Percentiles rank a stretch among this genome's conserved stretches.
Evolutionary conservation across 2,329 filamentous ascomycete species (phyloP).

Genomic region (Penicillium sp.): DNA sequence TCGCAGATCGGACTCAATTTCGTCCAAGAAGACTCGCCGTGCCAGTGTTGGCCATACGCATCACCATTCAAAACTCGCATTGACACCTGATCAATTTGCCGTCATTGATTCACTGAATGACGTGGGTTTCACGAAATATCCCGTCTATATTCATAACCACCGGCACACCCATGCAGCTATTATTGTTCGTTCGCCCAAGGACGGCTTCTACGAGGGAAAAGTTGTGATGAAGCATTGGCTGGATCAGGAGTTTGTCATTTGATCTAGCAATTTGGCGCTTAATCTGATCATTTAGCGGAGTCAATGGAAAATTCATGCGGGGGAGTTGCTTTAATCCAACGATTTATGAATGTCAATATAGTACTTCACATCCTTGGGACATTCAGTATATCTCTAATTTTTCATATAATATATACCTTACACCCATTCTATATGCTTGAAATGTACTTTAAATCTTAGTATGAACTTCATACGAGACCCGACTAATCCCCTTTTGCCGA

Average conservation of each 20-base stretch:
- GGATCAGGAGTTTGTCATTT: slow-evolving; percentile 71
- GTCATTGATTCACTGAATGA: slow-evolving; percentile 79
- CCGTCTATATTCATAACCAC: slow-evolving; percentile 62
- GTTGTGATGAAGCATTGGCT: slow-evolving; percentile 82
- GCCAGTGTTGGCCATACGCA: not conserved
- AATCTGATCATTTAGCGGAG: not conserved
- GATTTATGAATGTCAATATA: too few relatives aligned
- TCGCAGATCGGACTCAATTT: not conserved
- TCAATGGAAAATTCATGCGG: not conserved
- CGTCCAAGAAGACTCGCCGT: not conserved
- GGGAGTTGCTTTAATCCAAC: too few relatives aligned
- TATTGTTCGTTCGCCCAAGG: slow-evolving; percentile 72
- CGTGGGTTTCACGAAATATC: slow-evolving; percentile 63
- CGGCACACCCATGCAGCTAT: slow-evolving; percentile 89
- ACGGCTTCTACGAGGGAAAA: slow-evolving; percentile 75
- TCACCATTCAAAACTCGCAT: slow-evolving; percentile 70
- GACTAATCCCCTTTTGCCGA: slow-evolving; percentile 34
- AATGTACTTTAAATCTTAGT: not conserved
- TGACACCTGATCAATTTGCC: slow-evolving; percentile 78
- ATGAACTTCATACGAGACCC: slow-evolving; percentile 33
- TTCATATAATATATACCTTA: not conserved
- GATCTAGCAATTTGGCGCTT: slow-evolving; percentile 13
- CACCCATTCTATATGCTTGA: not conserved
- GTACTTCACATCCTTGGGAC: too few relatives aligned
- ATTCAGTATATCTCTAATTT: too few relatives aligned